These are phyloP conservation scores for Pythium vanterpoolii DNA, from an alignment of 352 stramenopile species.

Conservation along the genomic window DNA sequence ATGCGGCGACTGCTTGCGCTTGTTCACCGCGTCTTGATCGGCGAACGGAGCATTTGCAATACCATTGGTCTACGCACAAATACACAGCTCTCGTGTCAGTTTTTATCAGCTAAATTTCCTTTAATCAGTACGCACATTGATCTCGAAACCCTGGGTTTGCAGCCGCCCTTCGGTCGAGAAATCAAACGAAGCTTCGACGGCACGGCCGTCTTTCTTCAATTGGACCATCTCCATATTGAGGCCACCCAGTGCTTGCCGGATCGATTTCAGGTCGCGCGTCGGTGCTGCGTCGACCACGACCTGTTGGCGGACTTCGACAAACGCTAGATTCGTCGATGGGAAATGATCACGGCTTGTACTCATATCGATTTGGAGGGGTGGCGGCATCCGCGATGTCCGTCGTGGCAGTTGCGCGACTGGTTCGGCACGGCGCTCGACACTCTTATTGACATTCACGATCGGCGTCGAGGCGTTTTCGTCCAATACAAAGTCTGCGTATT, in stretches of 20 bases:
- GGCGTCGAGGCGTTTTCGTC: slow-evolving; percentile 24
- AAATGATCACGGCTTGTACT: slow-evolving; percentile 12
- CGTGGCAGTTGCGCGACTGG: background rate
- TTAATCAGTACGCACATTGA: slow-evolving; percentile 65
- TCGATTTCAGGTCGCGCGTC: slow-evolving; percentile 22
- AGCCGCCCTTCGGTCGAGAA: slow-evolving; percentile 71
- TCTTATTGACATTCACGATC: slow-evolving; percentile 24
- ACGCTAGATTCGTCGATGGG: background rate
- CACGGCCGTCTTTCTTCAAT: slow-evolving; percentile 56
- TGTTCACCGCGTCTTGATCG: slow-evolving; percentile 20
- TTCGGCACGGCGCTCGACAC: slow-evolving; percentile 13
- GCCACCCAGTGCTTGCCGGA: slow-evolving; percentile 36
- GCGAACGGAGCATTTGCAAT: slow-evolving; percentile 70
- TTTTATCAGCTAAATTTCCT: too few species aligned
- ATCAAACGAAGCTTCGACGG: slow-evolving; percentile 70
- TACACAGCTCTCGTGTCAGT: background rate
- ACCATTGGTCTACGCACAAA: slow-evolving; percentile 48
- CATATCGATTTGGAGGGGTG: slow-evolving; percentile 50
- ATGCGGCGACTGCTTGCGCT: slow-evolving; percentile 20
- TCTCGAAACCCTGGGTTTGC: slow-evolving; percentile 84
- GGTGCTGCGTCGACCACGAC: background rate
- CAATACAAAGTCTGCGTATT: slow-evolving; percentile 8
- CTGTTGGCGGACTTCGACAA: slow-evolving; percentile 6
- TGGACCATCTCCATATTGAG: slow-evolving; percentile 66
- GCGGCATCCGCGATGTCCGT: slow-evolving; percentile 13